Percentiles rank a stretch among this genome's conserved stretches.
phyloP scores from a whole-genome alignment of 305 asterid genomes.

The Solanum hybrid region DNA sequence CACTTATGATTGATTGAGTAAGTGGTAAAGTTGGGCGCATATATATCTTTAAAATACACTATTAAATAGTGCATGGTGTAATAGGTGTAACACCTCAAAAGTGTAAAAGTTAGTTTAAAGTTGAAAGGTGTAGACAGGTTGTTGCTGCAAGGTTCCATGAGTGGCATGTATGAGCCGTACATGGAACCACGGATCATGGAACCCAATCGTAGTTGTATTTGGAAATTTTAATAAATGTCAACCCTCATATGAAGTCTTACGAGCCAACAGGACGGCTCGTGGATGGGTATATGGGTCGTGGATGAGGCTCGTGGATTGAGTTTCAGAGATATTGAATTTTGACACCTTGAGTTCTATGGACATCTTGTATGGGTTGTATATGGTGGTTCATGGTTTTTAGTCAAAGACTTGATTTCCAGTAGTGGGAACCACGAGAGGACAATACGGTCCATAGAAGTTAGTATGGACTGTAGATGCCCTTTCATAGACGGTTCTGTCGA shows the following conservation, averaged over 20 bases:
- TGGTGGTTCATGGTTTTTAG: background rate
- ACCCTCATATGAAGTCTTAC: background rate
- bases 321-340: background rate
- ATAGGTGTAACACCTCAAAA: too few relatives aligned
- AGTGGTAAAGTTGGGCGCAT: background rate
- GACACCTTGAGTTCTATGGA: background rate
- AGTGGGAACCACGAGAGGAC: background rate
- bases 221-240: background rate
- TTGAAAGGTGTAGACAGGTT: too few relatives aligned
- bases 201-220: background rate
- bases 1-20: background rate
- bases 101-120: too few relatives aligned
- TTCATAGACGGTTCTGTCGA: too few relatives aligned
- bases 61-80: too few relatives aligned
- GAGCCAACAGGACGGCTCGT: background rate
- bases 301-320: background rate
- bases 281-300: background rate
- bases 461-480: background rate
- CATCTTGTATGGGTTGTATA: background rate
- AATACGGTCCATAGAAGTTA: background rate
- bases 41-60: background rate
- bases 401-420: background rate
- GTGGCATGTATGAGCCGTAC: too few relatives aligned
- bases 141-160: too few relatives aligned
- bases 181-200: too few relatives aligned